These are phyloP conservation scores for Suillus weaverae DNA, from an alignment of 768 basidiomycete genomes.

Conservation along the genomic window DNA sequence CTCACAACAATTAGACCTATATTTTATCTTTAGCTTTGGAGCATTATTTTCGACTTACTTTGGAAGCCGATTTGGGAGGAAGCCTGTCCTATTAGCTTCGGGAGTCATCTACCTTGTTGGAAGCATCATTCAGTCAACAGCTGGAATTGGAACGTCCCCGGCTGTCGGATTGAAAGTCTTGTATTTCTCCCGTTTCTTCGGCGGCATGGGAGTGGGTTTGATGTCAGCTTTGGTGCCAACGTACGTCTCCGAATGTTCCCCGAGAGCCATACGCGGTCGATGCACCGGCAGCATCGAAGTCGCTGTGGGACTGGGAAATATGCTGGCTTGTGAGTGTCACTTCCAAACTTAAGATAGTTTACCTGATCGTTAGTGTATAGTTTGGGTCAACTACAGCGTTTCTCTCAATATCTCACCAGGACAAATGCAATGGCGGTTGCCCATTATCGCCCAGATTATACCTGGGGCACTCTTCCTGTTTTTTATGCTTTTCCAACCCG, in stretches of 20 bases:
- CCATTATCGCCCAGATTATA: conserved; percentile 40
- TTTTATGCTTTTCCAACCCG: conserved; percentile 38
- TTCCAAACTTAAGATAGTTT: not conserved
- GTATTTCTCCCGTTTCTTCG: conserved; percentile 43
- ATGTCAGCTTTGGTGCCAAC: conserved; percentile 37
- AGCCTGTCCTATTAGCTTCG: conserved; percentile 32
- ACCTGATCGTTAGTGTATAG: conserved; percentile 15
- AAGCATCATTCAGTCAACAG: conserved; percentile 33
- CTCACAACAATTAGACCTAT: not conserved
- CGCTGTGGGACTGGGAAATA: conserved; percentile 34
- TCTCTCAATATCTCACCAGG: conserved; percentile 26
- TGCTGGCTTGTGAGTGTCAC: conserved; percentile 34
- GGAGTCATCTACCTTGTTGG: conserved; percentile 36
- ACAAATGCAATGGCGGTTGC: conserved; percentile 38
- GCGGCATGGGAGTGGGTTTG: conserved; percentile 48
- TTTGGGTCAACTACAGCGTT: conserved; percentile 39
- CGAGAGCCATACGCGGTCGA: conserved; percentile 37
- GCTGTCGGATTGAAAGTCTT: conserved; percentile 28
- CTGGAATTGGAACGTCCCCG: conserved; percentile 32
- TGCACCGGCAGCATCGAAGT: conserved; percentile 36
- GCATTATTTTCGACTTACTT: conserved; percentile 29
- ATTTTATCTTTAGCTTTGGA: conserved; percentile 24
- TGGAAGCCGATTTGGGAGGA: conserved; percentile 35
- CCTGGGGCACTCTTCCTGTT: conserved; percentile 38
- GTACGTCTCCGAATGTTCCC: conserved; percentile 40